Evolutionary conservation across 148 eudicot species (phyloP), one percentile per base, ranked within the genome.

Genomic region (Vaccinium darrowii): DNA sequence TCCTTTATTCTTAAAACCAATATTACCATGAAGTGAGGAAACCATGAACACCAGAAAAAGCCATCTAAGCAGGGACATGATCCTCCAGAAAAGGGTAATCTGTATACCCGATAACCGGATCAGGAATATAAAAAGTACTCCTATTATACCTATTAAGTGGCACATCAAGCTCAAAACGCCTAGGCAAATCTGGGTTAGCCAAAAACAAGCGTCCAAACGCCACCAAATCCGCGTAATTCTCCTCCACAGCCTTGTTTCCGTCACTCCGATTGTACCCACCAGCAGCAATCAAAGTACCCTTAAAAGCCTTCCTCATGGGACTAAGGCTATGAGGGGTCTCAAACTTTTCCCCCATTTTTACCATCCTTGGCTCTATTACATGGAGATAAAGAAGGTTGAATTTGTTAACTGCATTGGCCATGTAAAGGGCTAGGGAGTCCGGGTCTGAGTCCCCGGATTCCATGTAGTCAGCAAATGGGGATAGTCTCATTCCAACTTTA

Each of bases 141-240:
- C 86, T 83, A 53, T 88, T 8, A 43, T 84, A 85, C 81, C 57
- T 77, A 43, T 88, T 88, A 18, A 88, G 90, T 0, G 82, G 52
- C 1, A 86, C 88, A 88, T 86, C 74, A 6, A 88, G 51, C 52
- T 76, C 83, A 14, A 83, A 86, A 57, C 90, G 51, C 63, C 14
- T 86, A 1, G 90, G 90, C 67, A 88, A 88, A 78, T 88, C 86
- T 1, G 90, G 88, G 73, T 89, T 86, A 53, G 88, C 88, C 87
- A 87, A 81, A 33, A 89, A 85, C 49, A 84, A 27, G 49, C 91
- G 89, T 15, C 91, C 91, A 79, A 79, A 89, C 4, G 88, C 86
- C 23, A 89, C 84, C 82, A 89, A 67, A 85, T 89, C 90, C 10
- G 82, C 84, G 4, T 79, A 19, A 7, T 62, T 23, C 15, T 85